Evolutionary conservation across 2,329 filamentous ascomycete species (phyloP), one percentile per base, ranked within the genome.

Genomic region (Aspergillus arachidicola): DNA sequence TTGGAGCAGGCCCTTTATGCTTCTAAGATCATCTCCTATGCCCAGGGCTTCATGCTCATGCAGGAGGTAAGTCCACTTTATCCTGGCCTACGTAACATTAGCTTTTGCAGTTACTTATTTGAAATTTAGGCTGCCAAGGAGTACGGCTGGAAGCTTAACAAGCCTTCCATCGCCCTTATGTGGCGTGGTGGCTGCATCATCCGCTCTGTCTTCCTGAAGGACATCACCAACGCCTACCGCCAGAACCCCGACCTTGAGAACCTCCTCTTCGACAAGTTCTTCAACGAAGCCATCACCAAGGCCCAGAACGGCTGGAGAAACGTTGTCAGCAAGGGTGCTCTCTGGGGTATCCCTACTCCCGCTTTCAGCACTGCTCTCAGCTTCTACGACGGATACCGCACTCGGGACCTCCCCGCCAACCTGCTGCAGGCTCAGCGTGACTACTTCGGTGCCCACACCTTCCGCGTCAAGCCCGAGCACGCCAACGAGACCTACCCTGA

Each of bases 121-220:
- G 30, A 70, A 59, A 46, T 51, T 63, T 72, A 95, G 92, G 94
- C 95, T 73, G 95, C 94, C 82, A 93, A 91, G 83, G 92, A 98
- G 82, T 99, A 96, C 85, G 82, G 84, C 73, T 99, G 95, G 95
- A 97, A 97, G 88, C 91, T 99, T 73, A 97, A 99, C 91, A 98
- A 98, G 91, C 95, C 95, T 70, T 97, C 96, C 75, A 99, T 99
- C 77, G 95, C 95, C 74, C 91, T 99, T 79, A 99, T 99, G 95
- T 99, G 95, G 95, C 93, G 95, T 81, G 95, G 95, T 85, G 95
- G 95, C 74, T 99, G 95, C 88, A 99, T 99, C 76, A 99, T 99
- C 85, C 94, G 95, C 82, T 98, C 95, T 71, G 95, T 99, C 78
- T 99, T 99, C 93, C 86, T 99, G 71, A 98, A 98, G 90, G 94